Base-by-base conservation (phyloP, 2,329 filamentous ascomycete genomes). In the Fusarium sp. region DNA sequence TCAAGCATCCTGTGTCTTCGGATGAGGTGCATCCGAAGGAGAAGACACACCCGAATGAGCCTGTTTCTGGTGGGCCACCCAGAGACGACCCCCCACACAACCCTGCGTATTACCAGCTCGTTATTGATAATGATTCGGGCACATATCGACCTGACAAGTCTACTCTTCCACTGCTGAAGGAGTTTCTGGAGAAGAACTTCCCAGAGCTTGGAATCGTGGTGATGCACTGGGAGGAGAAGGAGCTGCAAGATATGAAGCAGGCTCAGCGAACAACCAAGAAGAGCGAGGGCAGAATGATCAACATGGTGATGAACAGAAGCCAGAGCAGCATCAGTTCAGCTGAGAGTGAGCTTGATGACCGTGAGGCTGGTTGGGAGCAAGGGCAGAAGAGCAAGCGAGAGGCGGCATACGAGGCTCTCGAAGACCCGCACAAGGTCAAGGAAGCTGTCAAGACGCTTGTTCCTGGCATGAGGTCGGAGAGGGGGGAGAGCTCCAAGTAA, bases 81-180 rank as follows among this genome's bases (percentile, higher is more conserved):
- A 70, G 81, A 17, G 79, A 80, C 0, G 71, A 82, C 0, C 87
- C 87, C 4, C 88, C 86, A 0, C 75, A 81, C 15, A 82, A 87
- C 66, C 89, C 85, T n/a, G 80, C 82, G 62, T 87, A 87, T 80
- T 98, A 98, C 81, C 93, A 97, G 80, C 89, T 98, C 10, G 87
- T 97, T 73, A 98, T 98, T 79, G 96, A 98, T 85, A 98, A 98
- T 79, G 96, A 98, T 82, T 95, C 92, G 64, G 96, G 96, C 12
- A 98, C 96, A 0, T 98, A 98, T 82, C 90, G 96, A 0, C 96
- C 96, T 0, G 95, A 97, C 79, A 93, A 93, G 65, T 88, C 91
- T 12, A 87, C 94, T 11, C 88, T 98, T 2, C 93, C 94, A 0
- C 81, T 91, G 1, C 86, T 98, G 2, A 91, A 92, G 62, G 79